phyloP scores from a whole-genome alignment of 2,329 filamentous ascomycete genomes.

The Graphilbum fragrans region DNA sequence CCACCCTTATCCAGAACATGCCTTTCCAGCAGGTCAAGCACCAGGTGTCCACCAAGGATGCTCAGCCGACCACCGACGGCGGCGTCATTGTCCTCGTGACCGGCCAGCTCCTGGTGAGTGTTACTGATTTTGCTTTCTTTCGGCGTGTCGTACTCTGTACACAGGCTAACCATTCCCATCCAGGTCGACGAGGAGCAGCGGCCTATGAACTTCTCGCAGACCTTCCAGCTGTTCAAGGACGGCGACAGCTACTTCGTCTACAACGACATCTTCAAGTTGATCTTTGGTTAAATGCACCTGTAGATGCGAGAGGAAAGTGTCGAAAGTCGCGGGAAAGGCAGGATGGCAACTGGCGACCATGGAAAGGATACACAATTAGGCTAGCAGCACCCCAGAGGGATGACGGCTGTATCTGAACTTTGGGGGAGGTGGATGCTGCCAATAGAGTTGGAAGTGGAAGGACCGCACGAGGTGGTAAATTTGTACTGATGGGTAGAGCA shows the following conservation, averaged over 20 bases:
- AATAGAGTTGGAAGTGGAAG: no score
- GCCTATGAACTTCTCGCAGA: constrained; percentile 84
- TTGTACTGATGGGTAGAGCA: no score
- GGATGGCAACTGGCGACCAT: no score
- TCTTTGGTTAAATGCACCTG: constrained; percentile 44
- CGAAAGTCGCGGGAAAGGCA: neutral
- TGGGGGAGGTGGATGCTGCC: no score
- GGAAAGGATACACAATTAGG: no score
- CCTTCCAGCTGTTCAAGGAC: constrained; percentile 73
- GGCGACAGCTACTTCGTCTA: constrained; percentile 64
- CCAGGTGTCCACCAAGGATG: constrained; percentile 64
- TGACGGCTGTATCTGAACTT: no score
- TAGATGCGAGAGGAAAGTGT: neutral
- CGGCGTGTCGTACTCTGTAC: no score
- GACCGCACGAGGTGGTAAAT: no score
- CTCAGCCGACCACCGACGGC: constrained; percentile 62
- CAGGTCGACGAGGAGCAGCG: constrained; percentile 59
- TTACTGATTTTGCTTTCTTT: no score
- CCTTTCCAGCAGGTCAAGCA: constrained; percentile 77
- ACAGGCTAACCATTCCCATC: no score
- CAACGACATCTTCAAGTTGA: constrained; percentile 91
- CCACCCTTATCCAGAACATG: constrained; percentile 42
- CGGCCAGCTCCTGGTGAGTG: constrained; percentile 61
- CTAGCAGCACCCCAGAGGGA: no score
- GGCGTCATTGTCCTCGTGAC: constrained; percentile 82